Conservation (phyloP, 768 basidiomycete genomes). For the Cystofilobasidium capitatum region DNA sequence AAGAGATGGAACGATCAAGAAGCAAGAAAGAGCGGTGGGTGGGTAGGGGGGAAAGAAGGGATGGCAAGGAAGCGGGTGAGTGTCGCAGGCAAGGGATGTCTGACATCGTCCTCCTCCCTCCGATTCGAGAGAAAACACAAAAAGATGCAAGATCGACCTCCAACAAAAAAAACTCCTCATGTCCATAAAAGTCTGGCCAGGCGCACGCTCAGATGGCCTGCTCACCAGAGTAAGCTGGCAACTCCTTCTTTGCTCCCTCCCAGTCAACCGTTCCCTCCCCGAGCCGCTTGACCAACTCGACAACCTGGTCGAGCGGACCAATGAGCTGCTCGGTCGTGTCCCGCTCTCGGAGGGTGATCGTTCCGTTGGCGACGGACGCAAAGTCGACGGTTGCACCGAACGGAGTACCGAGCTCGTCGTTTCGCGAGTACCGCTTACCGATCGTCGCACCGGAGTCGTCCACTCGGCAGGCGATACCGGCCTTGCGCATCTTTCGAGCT, state of each 20-base stretch:
- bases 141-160: too few relatives aligned
- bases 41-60: neutral
- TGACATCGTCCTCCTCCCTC: too few relatives aligned
- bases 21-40: neutral
- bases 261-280: constrained; percentile 67
- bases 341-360: constrained; percentile 89
- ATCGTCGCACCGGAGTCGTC: constrained; percentile 93
- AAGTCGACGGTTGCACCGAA: constrained; percentile 95
- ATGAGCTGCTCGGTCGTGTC: constrained; percentile 91
- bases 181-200: neutral
- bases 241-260: constrained; percentile 58
- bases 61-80: too few relatives aligned
- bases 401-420: constrained; percentile 96
- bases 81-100: too few relatives aligned
- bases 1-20: too few relatives aligned
- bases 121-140: too few relatives aligned
- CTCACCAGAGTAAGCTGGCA: constrained; percentile 76
- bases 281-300: constrained; percentile 65
- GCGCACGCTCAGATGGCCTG: constrained; percentile 47
- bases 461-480: constrained; percentile 83
- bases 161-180: too few relatives aligned
- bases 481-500: constrained; percentile 79
- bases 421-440: constrained; percentile 92
- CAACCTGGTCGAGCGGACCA: constrained; percentile 79
- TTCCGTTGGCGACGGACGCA: constrained; percentile 80